Evolutionary conservation across 805 yeast species (phyloP), one percentile per base, ranked within the genome.

Genomic region (Kuraishia cidri): DNA sequence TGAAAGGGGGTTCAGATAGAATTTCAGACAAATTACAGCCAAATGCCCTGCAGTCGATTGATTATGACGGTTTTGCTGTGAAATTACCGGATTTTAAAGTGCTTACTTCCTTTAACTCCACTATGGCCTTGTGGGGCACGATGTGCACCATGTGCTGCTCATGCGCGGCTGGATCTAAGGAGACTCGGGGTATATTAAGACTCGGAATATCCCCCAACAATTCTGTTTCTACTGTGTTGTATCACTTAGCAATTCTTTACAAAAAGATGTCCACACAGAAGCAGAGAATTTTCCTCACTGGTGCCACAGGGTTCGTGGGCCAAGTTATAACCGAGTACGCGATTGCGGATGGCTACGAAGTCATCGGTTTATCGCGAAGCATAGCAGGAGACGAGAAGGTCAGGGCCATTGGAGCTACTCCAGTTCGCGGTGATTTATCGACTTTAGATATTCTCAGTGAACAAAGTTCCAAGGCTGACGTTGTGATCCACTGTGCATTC

Each of bases 401-500:
- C 14, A 18, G 34, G 12, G 22, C 37, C 1, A 24, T 46, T n/a
- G 64, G 58, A 8, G 48, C 45, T 8, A 18, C 36, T 15, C 38
- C 45, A 28, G 43, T 46, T 5, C 31, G 36, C 12, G 69, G 67
- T 14, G 46, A 38, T 9, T 38, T 63, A 3, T 37, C 39, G 12
- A 52, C 50, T 27, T 22, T 48, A 3, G 62, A 58, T 1, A 25
- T 44, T 2, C 43, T 63, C 12, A 43, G 36, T 17, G 37, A 48
- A 28, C 54, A 43, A 4, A 54, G 59, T 8, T 15, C 34, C 4
- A 45, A 44, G 29, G 34, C 54, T 7, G 69, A 64, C 33, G 66
- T 53, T 6, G 56, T 57, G 11, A 30, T 60, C 11, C 67, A 62
- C 34, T 35, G 57, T 26, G 69, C 56, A 1, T 62, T 53, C 38